Conservation (phyloP, 345 rosid species). For the Passiflora organensis region DNA sequence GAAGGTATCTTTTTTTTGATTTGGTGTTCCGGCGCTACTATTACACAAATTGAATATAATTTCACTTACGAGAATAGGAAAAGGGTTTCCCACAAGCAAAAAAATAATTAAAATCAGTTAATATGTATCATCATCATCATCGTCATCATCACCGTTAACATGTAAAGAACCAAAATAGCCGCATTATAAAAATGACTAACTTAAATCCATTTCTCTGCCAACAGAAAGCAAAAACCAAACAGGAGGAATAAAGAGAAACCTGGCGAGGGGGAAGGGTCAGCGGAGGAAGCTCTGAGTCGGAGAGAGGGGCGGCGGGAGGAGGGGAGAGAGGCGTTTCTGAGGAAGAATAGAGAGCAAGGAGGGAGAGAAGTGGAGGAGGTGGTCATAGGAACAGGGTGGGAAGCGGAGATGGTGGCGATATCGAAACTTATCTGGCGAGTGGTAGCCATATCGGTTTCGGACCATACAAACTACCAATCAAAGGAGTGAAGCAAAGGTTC, state of each 20-base stretch:
- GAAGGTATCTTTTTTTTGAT: too few species aligned
- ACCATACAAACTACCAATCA: constrained; percentile 40
- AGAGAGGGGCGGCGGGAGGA: constrained; percentile 39
- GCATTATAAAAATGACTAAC: background rate
- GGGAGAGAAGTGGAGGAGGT: constrained; percentile 17
- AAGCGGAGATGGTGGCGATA: constrained; percentile 20
- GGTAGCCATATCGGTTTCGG: constrained; percentile 36
- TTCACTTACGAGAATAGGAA: too few species aligned
- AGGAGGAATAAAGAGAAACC: constrained; percentile 30
- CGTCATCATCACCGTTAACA: too few species aligned
- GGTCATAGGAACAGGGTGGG: constrained; percentile 26
- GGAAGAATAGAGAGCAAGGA: constrained; percentile 46
- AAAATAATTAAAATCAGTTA: too few species aligned
- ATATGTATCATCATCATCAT: too few species aligned
- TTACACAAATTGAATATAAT: too few species aligned
- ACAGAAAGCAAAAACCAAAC: background rate
- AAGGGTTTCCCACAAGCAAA: too few species aligned
- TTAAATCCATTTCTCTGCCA: background rate
- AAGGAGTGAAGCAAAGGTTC: background rate
- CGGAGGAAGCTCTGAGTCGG: constrained; percentile 63
- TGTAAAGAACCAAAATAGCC: background rate
- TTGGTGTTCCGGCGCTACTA: too few species aligned
- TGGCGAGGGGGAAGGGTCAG: constrained; percentile 33
- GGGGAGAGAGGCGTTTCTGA: constrained; percentile 25
- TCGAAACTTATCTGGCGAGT: constrained; percentile 28